Evolutionary conservation across 2,329 filamentous ascomycete genomes (phyloP).

Genomic region (Xylaria sp.): DNA sequence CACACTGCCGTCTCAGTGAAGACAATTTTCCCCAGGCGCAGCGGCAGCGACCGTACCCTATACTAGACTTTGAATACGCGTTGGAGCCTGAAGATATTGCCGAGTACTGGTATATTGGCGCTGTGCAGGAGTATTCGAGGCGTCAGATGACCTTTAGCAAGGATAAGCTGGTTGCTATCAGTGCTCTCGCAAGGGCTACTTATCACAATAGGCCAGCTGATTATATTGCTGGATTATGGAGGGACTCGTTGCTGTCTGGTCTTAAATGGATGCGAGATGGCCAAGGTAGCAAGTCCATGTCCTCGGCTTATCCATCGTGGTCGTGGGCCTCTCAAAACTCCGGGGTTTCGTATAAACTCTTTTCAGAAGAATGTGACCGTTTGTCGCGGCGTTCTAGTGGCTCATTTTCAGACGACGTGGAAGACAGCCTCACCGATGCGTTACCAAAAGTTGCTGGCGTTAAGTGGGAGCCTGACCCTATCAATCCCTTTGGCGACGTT

Average conservation of each 20-base stretch:
- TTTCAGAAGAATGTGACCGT: no score
- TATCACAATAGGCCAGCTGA: background rate
- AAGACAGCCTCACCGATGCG: no score
- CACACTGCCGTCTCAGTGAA: background rate
- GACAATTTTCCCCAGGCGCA: background rate
- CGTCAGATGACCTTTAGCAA: background rate
- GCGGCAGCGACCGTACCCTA: background rate
- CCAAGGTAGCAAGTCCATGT: background rate
- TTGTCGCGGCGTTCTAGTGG: no score
- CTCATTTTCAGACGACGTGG: no score
- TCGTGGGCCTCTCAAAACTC: no score
- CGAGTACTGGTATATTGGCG: background rate
- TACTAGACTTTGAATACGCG: background rate
- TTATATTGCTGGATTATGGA: background rate
- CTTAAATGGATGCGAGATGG: background rate
- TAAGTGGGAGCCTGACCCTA: no score
- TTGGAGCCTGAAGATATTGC: background rate
- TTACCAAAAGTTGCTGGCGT: no score
- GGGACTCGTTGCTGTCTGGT: background rate
- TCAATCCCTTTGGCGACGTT: no score
- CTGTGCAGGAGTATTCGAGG: background rate
- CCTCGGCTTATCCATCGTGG: no score
- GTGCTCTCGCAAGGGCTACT: background rate
- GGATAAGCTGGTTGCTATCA: background rate
- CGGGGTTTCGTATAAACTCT: no score